Conservation (phyloP, 2,329 filamentous ascomycete species). For the Pestalotiopsis sp. region DNA sequence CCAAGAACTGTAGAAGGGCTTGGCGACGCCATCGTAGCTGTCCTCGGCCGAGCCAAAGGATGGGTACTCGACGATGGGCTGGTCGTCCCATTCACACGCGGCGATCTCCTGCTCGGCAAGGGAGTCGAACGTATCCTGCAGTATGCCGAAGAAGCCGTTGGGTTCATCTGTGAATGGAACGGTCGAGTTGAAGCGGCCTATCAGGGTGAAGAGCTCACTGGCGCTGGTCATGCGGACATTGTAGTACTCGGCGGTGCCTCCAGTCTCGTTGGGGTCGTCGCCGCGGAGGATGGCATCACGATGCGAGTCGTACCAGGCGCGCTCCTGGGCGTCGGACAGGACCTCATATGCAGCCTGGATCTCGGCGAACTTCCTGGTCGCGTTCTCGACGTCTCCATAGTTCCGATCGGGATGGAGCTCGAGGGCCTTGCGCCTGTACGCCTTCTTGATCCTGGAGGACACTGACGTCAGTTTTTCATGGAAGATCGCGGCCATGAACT, state of each 20-base stretch:
- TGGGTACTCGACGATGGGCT: constrained; percentile 70
- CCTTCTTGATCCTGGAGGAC: constrained; percentile 77
- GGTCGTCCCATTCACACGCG: constrained; percentile 70
- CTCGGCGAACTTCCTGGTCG: constrained; percentile 86
- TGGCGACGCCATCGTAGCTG: constrained; percentile 74
- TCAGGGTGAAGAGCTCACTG: constrained; percentile 76
- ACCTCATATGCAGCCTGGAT: constrained; percentile 93
- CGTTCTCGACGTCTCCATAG: constrained; percentile 78
- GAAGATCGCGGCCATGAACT: background rate
- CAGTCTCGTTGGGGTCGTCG: constrained; percentile 52
- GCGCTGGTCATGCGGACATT: constrained; percentile 78
- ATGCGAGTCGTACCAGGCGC: constrained; percentile 97
- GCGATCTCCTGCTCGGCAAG: constrained; percentile 79
- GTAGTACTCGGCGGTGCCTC: constrained; percentile 60
- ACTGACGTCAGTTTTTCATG: background rate
- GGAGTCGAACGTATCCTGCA: constrained; percentile 76
- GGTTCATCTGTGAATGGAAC: constrained; percentile 81
- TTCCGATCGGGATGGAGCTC: constrained; percentile 96
- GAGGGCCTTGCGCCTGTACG: constrained; percentile 87
- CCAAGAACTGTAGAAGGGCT: constrained; percentile 82
- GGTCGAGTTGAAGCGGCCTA: constrained; percentile 77
- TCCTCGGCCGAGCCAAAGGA: constrained; percentile 80
- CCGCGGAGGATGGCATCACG: constrained; percentile 80
- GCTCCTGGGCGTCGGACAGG: constrained; percentile 92
- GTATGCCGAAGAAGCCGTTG: constrained; percentile 81